Percentiles rank a stretch among this genome's conserved stretches.
These are phyloP conservation scores for Lactarius akahatsu DNA, from an alignment of 768 basidiomycete genomes.

Conservation along the genomic window DNA sequence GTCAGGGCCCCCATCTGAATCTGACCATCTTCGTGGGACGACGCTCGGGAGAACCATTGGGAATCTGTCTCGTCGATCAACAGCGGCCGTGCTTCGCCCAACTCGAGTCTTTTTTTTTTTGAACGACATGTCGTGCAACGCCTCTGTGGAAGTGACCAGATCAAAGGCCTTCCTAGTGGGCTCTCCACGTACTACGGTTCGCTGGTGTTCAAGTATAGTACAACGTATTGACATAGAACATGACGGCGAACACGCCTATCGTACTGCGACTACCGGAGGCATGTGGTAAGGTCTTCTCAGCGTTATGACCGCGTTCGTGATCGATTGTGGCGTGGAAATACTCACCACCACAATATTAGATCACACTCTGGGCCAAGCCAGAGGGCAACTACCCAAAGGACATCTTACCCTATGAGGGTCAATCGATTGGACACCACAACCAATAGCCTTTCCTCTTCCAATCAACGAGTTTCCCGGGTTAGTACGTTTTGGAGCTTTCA, in stretches of 20 bases:
- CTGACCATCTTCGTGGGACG: slow-evolving; percentile 14
- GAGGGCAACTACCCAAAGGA: slow-evolving; percentile 2
- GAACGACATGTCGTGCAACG: background rate
- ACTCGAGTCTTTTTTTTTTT: background rate
- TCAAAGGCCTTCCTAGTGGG: background rate
- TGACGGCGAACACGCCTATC: background rate
- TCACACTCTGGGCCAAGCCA: background rate
- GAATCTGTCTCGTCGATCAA: slow-evolving; percentile 22
- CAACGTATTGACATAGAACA: background rate
- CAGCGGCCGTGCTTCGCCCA: slow-evolving; percentile 7
- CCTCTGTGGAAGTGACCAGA: background rate
- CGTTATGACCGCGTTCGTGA: slow-evolving; percentile 5
- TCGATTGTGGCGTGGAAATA: slow-evolving; percentile 26
- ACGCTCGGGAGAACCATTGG: slow-evolving; percentile 16
- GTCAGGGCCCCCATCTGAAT: slow-evolving; percentile 19
- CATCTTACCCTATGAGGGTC: slow-evolving; percentile 3
- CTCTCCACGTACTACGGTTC: background rate
- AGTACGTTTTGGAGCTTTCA: slow-evolving; percentile 7
- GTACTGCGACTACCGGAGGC: slow-evolving; percentile 8
- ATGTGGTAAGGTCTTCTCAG: slow-evolving; percentile 6
- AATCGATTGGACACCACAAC: slow-evolving; percentile 11
- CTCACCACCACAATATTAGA: background rate
- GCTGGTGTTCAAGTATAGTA: background rate
- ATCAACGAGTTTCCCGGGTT: slow-evolving; percentile 13
- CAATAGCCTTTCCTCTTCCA: slow-evolving; percentile 18